Base-by-base conservation (phyloP, 1,139 yeast genomes). In the Wickerhamomyces sp. region DNA sequence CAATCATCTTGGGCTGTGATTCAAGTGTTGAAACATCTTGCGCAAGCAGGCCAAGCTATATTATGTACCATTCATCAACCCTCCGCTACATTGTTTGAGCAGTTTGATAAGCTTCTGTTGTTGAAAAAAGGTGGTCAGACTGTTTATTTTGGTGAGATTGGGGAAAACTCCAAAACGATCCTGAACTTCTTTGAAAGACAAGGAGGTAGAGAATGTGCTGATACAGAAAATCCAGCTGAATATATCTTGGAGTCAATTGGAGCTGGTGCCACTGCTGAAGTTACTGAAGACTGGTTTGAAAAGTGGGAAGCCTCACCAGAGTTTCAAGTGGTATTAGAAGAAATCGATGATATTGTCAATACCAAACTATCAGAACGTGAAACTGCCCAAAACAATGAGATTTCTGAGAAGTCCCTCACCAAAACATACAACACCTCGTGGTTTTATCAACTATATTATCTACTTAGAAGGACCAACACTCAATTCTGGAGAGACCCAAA, bases 101-200 rank as follows among this genome's bases (percentile, higher is more conserved):
- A 63, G 38, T 70, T 71, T 48, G 75, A 71, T 53, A 57, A 71
- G 39, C 60, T 71, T 46, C 55, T 71, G 33, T 55, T 71, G 33
- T 61, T 71, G 53, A 64, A 57, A 49, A 69, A 62, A 46, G 75
- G 76, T 50, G 82, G 82, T 45, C 65, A 71, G 56, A 77, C 81
- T 9, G 81, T 77, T 39, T 73, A 79, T 56, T 78, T 78, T 59
- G 84, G 84, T 42, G 81, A 79, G 51, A 76, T 79, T 56, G 84
- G 84, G 40, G 55, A 65, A 35, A 68, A 69, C 54, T 77, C 82
- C 46, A 42, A 55, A 14, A 71, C 73, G 1, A 60, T 80, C 53
- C 61, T 74, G 42, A 54, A 67, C 30, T 80, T 80, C 57, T 80
- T 80, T 57, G 82, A 78, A 56, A 64, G 65, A 48, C 63, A 76